phyloP scores from a whole-genome alignment of 192 early-diverging fungal genomes.

The Chytriomyces sp. region DNA sequence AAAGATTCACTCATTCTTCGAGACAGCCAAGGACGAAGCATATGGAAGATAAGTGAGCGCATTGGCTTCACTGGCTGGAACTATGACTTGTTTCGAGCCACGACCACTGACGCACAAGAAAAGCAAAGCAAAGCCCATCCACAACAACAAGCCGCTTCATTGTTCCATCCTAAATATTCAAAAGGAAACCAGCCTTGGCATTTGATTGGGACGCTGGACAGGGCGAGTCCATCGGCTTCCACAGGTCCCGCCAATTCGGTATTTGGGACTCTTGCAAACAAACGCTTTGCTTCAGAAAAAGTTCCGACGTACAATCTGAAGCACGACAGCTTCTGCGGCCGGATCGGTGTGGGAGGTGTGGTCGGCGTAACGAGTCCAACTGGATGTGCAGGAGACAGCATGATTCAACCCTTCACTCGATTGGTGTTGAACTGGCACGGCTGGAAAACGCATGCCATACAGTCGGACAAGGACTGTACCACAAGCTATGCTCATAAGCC shows the following conservation, averaged over 20 bases:
- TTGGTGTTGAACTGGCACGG: conserved; percentile 19
- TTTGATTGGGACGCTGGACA: conserved; percentile 20
- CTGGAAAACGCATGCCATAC: not conserved
- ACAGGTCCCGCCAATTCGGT: conserved; percentile 19
- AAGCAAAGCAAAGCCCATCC: not conserved
- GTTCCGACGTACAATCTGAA: not conserved
- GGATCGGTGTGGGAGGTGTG: conserved; percentile 18
- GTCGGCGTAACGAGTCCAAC: conserved; percentile 10
- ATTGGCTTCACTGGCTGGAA: conserved; percentile 22
- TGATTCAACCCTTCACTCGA: conserved; percentile 8
- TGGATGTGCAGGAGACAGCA: conserved; percentile 17
- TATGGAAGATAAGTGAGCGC: conserved; percentile 21
- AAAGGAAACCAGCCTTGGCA: not conserved
- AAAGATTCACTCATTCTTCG: conserved; percentile 11
- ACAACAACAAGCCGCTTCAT: not conserved
- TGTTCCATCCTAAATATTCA: not conserved
- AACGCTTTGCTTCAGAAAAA: not conserved
- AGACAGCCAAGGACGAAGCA: conserved; percentile 3
- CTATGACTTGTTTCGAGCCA: conserved; percentile 20
- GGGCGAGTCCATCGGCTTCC: not conserved
- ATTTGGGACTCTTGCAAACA: conserved; percentile 4
- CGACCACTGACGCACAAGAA: not conserved
- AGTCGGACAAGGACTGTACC: not conserved
- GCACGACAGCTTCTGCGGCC: conserved; percentile 15
- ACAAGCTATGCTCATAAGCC: not conserved